These are phyloP conservation scores for Cryptococcus sp. DNA, from an alignment of 1,284 basidiomycete genomes.

Conservation along the genomic window DNA sequence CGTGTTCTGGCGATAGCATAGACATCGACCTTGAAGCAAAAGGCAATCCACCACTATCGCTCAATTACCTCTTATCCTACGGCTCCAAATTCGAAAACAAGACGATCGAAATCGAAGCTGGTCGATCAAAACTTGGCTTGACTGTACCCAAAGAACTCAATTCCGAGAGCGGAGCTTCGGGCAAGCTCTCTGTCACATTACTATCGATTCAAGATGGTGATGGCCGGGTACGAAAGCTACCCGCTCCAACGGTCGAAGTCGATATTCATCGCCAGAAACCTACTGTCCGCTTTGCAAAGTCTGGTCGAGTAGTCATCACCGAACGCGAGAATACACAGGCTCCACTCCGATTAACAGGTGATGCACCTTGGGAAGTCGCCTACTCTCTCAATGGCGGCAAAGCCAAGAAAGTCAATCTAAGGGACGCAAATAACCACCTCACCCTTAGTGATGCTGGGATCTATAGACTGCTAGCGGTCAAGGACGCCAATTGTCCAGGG, in stretches of 20 bases:
- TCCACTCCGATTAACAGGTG: conserved; percentile 78
- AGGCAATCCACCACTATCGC: conserved; percentile 83
- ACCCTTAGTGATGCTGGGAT: conserved; percentile 64
- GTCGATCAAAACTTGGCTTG: conserved; percentile 33
- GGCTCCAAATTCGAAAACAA: conserved; percentile 53
- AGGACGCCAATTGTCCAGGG: conserved; percentile 80
- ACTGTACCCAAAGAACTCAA: conserved; percentile 31
- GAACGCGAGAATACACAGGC: conserved; percentile 69
- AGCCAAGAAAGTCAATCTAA: conserved; percentile 53
- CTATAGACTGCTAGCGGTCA: conserved; percentile 70
- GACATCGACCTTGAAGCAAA: conserved; percentile 69
- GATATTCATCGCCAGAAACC: conserved; percentile 86
- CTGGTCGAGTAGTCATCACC: conserved; percentile 63
- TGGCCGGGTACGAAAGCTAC: conserved; percentile 74
- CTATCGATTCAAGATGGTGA: conserved; percentile 81
- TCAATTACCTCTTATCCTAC: conserved; percentile 71
- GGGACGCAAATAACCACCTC: conserved; percentile 67
- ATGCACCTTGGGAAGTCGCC: conserved; percentile 77
- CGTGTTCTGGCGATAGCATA: conserved; percentile 67
- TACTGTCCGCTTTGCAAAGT: conserved; percentile 67
- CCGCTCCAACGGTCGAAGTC: conserved; percentile 74
- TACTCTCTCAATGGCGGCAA: conserved; percentile 62
- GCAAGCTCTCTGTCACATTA: conserved; percentile 33
- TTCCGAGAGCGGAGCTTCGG: conserved; percentile 25
- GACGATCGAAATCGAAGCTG: conserved; percentile 63